Evolutionary conservation across 2,329 filamentous ascomycete species (phyloP).

Genomic region (Epicoccum sorghinum): DNA sequence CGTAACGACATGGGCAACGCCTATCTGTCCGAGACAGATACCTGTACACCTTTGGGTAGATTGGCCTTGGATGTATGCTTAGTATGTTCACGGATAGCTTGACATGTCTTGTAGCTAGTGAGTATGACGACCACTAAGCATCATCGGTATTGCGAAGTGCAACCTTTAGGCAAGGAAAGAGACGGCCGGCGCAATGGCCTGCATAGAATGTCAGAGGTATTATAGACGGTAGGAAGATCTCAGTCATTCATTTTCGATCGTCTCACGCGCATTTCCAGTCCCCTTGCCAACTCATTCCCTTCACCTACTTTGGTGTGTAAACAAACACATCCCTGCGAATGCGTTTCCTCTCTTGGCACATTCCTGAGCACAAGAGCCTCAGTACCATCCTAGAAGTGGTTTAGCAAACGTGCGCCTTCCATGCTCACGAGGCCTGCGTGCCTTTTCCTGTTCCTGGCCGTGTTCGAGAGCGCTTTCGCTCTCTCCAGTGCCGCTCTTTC

Average conservation of each 20-base stretch:
- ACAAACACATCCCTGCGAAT: constrained; percentile 8
- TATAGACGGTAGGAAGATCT: constrained; percentile 9
- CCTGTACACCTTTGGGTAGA: too few relatives aligned
- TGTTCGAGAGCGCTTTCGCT: constrained; percentile 30
- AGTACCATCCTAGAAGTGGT: neutral
- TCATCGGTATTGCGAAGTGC: neutral
- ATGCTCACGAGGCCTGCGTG: constrained; percentile 12
- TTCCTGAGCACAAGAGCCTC: constrained; percentile 12
- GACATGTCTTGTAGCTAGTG: neutral
- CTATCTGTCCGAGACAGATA: too few relatives aligned
- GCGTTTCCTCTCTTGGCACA: constrained; percentile 16
- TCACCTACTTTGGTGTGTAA: constrained; percentile 12
- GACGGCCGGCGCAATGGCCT: neutral
- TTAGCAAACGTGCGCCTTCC: constrained; percentile 14
- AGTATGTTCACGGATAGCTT: neutral
- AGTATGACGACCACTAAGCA: constrained; percentile 5
- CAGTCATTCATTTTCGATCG: constrained; percentile 1
- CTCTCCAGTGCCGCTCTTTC: constrained; percentile 16
- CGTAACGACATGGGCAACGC: too few relatives aligned
- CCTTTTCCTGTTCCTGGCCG: constrained; percentile 20
- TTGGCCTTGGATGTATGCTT: too few relatives aligned
- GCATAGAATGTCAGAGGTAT: constrained; percentile 3
- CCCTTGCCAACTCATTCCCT: constrained; percentile 19
- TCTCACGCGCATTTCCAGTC: constrained; percentile 11
- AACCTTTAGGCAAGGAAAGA: constrained; percentile 9